A percentile compares a stretch with the other conserved stretches of the same genome.
These are phyloP conservation scores for Amaranthus cruentus DNA, from an alignment of 148 eudicot genomes.

Conservation along the genomic window DNA sequence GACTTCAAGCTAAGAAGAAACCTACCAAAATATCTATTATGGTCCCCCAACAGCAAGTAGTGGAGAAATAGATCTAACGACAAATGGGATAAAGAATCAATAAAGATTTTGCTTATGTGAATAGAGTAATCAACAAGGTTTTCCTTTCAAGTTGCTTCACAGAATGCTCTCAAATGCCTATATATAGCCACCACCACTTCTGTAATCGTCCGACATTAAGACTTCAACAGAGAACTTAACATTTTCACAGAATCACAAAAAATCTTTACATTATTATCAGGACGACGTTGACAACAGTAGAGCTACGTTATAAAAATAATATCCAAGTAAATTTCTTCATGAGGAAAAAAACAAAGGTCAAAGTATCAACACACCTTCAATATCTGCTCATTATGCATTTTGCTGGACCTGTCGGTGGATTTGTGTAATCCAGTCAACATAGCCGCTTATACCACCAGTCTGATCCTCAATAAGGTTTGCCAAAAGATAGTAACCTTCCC, in stretches of 20 bases:
- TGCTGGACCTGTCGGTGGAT: conserved; percentile 82
- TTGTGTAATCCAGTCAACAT: conserved; percentile 78
- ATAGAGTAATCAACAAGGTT: no score
- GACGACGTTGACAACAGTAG: not conserved
- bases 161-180: not conserved
- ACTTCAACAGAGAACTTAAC: not conserved
- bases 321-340: not conserved
- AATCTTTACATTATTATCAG: no score
- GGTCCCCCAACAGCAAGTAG: no score
- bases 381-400: conserved; percentile 57
- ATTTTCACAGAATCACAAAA: not conserved
- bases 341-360: not conserved
- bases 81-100: no score
- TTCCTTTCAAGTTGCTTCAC: not conserved
- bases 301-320: not conserved
- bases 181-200: not conserved
- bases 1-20: no score
- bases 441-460: conserved; percentile 65
- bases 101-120: no score
- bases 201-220: no score
- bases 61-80: no score
- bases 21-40: no score
- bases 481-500: conserved; percentile 85
- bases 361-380: conserved; percentile 12
- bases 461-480: conserved; percentile 87